Percentiles rank a stretch among this genome's conserved stretches.
phyloP scores from a whole-genome alignment of 495 filamentous ascomycete species.

The Neurospora terricola region DNA sequence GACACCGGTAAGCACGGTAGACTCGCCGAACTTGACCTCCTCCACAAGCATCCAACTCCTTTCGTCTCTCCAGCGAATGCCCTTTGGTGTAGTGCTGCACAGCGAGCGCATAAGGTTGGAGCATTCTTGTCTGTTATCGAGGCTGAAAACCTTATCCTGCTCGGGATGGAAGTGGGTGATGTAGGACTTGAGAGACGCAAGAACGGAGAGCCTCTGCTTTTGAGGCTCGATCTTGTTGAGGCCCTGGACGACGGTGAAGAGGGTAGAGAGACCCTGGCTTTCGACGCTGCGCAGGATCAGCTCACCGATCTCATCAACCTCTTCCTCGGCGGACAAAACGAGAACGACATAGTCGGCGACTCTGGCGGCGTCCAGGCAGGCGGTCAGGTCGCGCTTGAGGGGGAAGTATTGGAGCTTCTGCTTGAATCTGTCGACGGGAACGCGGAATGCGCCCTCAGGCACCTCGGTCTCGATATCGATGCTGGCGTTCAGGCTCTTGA shows the following conservation, averaged over 20 bases:
- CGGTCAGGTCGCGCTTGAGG: constrained; percentile 57
- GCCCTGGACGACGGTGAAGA: constrained; percentile 69
- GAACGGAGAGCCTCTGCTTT: constrained; percentile 66
- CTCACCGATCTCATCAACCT: constrained; percentile 77
- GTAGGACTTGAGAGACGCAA: constrained; percentile 74
- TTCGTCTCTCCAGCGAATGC: constrained; percentile 85
- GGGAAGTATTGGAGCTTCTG: constrained; percentile 81
- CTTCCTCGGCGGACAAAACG: constrained; percentile 65
- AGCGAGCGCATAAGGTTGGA: constrained; percentile 80
- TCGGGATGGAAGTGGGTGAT: constrained; percentile 88
- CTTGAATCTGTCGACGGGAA: constrained; percentile 80
- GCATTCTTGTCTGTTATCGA: constrained; percentile 81
- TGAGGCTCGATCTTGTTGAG: constrained; percentile 65
- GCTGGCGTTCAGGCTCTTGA: constrained; percentile 62
- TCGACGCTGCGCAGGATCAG: constrained; percentile 75
- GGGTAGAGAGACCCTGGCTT: constrained; percentile 84
- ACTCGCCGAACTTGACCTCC: constrained; percentile 57
- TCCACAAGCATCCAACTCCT: constrained; percentile 92
- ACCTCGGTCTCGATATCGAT: constrained; percentile 69
- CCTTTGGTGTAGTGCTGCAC: constrained; percentile 84
- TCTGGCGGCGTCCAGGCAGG: constrained; percentile 73
- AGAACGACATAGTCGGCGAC: constrained; percentile 85
- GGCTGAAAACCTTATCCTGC: constrained; percentile 75
- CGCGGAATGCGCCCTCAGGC: constrained; percentile 44
- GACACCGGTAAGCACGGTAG: constrained; percentile 72